phyloP scores from a whole-genome alignment of 2,329 filamentous ascomycete genomes.

The Volutella citrinella region DNA sequence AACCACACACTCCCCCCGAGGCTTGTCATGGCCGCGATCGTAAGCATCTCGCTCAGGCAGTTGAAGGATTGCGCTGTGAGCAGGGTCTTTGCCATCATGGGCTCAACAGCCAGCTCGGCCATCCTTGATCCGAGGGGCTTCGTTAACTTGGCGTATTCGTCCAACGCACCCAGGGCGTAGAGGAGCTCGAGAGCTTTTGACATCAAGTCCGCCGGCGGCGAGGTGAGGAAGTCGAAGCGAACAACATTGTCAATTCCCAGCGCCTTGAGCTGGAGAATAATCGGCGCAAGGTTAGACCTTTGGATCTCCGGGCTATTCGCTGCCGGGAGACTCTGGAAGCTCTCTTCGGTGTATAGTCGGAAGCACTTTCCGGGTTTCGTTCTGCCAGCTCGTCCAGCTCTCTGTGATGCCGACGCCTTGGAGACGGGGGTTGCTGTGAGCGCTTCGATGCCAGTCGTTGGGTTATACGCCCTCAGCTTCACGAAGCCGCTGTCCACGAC shows the following conservation, averaged over 20 bases:
- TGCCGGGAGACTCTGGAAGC: slow-evolving; percentile 63
- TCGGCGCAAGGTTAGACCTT: slow-evolving; percentile 82
- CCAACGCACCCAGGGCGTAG: slow-evolving; percentile 80
- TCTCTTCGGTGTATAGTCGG: slow-evolving; percentile 79
- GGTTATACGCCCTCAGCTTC: slow-evolving; percentile 84
- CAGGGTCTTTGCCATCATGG: slow-evolving; percentile 91
- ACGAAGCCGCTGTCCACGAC: slow-evolving; percentile 91
- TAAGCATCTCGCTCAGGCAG: slow-evolving; percentile 82
- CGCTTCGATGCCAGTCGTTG: slow-evolving; percentile 80
- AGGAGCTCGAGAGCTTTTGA: slow-evolving; percentile 84
- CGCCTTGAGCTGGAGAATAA: slow-evolving; percentile 88
- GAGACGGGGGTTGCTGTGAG: slow-evolving; percentile 80
- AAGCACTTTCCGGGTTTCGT: slow-evolving; percentile 93
- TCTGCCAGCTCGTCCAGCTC: slow-evolving; percentile 84
- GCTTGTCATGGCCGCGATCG: slow-evolving; percentile 91
- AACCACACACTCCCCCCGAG: slow-evolving; percentile 83
- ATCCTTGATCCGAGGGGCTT: slow-evolving; percentile 83
- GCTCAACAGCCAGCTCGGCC: slow-evolving; percentile 90
- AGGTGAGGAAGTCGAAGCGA: slow-evolving; percentile 83
- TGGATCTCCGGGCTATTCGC: slow-evolving; percentile 87
- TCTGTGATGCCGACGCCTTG: slow-evolving; percentile 88
- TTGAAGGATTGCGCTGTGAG: slow-evolving; percentile 71
- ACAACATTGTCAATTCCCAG: slow-evolving; percentile 93
- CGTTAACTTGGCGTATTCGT: slow-evolving; percentile 87
- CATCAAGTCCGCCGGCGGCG: slow-evolving; percentile 81